Evolutionary conservation across 352 stramenopile genomes (phyloP).

Genomic region (Hyaloperonospora arabidopsidis): DNA sequence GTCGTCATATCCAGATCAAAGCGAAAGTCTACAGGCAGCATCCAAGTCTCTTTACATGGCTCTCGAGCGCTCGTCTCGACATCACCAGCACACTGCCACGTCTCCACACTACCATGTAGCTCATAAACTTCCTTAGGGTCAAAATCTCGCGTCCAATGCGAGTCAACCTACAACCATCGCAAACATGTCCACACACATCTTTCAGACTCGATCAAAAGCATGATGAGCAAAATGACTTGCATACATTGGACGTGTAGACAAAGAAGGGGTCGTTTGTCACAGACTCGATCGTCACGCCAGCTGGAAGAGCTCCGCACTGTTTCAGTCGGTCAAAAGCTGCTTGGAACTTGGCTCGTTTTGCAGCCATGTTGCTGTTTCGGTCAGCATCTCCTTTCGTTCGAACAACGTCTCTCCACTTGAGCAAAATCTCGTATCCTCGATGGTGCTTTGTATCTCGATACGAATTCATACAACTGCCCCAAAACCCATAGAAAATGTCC

Average conservation of each 20-base stretch:
- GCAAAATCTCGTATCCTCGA: slow-evolving; percentile 60
- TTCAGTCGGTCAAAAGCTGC: slow-evolving; percentile 35
- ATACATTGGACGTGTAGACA: slow-evolving; percentile 89
- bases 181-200: not conserved
- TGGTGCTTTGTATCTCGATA: slow-evolving; percentile 81
- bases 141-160: slow-evolving; percentile 80
- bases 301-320: slow-evolving; percentile 26
- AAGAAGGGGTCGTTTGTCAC: slow-evolving; percentile 78
- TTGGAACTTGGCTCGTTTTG: slow-evolving; percentile 24
- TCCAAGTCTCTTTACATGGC: slow-evolving; percentile 49
- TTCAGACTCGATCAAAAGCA: not conserved
- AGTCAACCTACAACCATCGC: slow-evolving; percentile 54
- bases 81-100: slow-evolving; percentile 61
- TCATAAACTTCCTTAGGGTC: slow-evolving; percentile 74
- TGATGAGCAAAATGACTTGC: not conserved
- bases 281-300: slow-evolving; percentile 15
- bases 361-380: slow-evolving; percentile 11
- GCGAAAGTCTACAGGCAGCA: slow-evolving; percentile 36
- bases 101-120: slow-evolving; percentile 82
- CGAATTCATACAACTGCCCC: slow-evolving; percentile 81
- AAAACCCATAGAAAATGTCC: slow-evolving; percentile 89
- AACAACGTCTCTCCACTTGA: slow-evolving; percentile 40
- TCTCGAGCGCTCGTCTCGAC: slow-evolving; percentile 27
- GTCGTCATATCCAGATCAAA: slow-evolving; percentile 60
- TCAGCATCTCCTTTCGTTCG: slow-evolving; percentile 9